phyloP scores from a whole-genome alignment of 306 rosid species.

The Ochetophila trinervis region DNA sequence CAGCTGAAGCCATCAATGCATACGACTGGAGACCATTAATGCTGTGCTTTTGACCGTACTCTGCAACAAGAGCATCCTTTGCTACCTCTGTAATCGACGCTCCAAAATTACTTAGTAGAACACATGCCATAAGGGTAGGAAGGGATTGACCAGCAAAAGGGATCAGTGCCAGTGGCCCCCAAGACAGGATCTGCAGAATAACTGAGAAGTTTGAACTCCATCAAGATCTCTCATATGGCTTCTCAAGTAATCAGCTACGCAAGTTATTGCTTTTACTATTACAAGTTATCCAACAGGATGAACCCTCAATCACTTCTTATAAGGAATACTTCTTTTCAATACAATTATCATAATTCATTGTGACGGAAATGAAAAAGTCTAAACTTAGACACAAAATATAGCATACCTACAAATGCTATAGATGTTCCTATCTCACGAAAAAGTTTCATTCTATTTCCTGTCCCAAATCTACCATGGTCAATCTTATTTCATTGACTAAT shows the following conservation, averaged over 20 bases:
- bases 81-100: conserved; percentile 90
- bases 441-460: no score
- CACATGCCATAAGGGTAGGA: conserved; percentile 49
- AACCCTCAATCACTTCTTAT: background rate
- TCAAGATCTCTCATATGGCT: conserved; percentile 13
- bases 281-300: background rate
- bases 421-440: no score
- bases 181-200: conserved; percentile 74
- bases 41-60: conserved; percentile 66
- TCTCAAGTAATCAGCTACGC: background rate
- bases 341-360: no score
- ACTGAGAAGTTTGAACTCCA: conserved; percentile 50
- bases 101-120: conserved; percentile 82
- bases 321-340: no score
- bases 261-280: background rate
- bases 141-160: conserved; percentile 58
- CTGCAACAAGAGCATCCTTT: conserved; percentile 90
- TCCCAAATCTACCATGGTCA: no score
- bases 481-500: no score
- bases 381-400: background rate
- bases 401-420: background rate
- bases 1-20: conserved; percentile 80
- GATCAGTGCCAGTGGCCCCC: conserved; percentile 67
- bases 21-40: conserved; percentile 73
- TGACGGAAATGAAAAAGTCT: no score